Percentiles rank a stretch among this genome's conserved stretches.
These are phyloP conservation scores for Chaetoceros muelleri DNA, from an alignment of 108 stramenopile species.

Conservation along the genomic window DNA sequence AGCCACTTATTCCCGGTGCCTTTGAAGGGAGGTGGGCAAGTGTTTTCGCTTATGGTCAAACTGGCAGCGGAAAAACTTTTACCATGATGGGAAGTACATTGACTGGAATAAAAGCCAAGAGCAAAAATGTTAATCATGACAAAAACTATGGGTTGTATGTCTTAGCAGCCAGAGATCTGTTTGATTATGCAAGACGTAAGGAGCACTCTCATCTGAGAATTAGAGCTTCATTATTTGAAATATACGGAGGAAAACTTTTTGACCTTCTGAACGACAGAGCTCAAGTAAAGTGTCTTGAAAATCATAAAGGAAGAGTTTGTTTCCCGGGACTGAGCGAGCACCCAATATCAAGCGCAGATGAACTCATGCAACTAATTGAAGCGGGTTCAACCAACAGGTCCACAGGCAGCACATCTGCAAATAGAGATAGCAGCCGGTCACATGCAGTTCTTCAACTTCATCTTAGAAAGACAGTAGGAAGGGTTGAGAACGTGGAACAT, in stretches of 20 bases:
- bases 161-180: conserved; percentile 86
- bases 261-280: conserved; percentile 88
- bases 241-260: conserved; percentile 94
- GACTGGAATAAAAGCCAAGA: conserved; percentile 55
- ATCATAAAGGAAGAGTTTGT: conserved; percentile 86
- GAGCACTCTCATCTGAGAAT: conserved; percentile 55
- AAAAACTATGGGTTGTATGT: conserved; percentile 83
- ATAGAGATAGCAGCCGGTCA: conserved; percentile 85
- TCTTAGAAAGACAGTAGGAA: conserved; percentile 45
- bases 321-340: conserved; percentile 91
- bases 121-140: conserved; percentile 17
- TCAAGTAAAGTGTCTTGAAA: conserved; percentile 87
- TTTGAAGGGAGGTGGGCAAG: conserved; percentile 82
- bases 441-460: conserved; percentile 94
- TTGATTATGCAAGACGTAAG: conserved; percentile 45
- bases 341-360: conserved; percentile 54
- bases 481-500: conserved; percentile 49
- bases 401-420: conserved; percentile 91
- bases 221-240: conserved; percentile 90
- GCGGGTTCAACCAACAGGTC: conserved; percentile 82
- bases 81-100: conserved; percentile 93
- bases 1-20: conserved; percentile 79
- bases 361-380: conserved; percentile 85
- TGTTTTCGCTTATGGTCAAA: conserved; percentile 91
- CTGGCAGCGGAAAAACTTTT: conserved; percentile 88